These are phyloP conservation scores for Casuarina equisetifolia DNA, from an alignment of 306 rosid species.

Conservation along the genomic window DNA sequence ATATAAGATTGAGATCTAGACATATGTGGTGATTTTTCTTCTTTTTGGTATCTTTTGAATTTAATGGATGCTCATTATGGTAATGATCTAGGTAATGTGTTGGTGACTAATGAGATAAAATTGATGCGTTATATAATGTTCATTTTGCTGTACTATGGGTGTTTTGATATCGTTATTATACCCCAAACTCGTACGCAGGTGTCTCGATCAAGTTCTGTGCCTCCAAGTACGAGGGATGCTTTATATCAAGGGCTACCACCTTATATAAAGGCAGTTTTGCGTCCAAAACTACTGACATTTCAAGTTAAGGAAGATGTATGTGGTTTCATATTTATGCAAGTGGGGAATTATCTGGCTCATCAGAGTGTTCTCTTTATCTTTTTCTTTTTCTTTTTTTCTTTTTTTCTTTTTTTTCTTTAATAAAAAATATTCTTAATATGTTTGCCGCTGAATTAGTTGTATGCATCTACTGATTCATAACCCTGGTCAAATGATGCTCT, in stretches of 20 bases:
- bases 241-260: conserved; percentile 96
- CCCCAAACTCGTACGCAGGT: conserved; percentile 58
- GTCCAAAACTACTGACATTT: conserved; percentile 72
- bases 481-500: conserved; percentile 2
- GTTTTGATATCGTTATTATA: conserved; percentile 20
- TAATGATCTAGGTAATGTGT: not conserved
- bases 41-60: not conserved
- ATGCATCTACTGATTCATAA: not conserved
- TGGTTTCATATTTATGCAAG: conserved; percentile 2
- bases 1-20: not conserved
- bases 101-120: not conserved
- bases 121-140: not conserved
- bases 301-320: conserved; percentile 91
- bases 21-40: not conserved
- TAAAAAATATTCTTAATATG: not conserved
- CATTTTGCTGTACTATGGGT: not conserved
- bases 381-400: not conserved
- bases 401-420: too few relatives aligned
- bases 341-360: not conserved
- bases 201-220: conserved; percentile 93
- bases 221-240: conserved; percentile 93
- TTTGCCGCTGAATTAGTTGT: not conserved
- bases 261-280: conserved; percentile 76
- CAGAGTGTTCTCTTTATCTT: not conserved
- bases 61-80: not conserved